phyloP scores from a whole-genome alignment of 139 green algal genomes.

The Chlorella sp. region DNA sequence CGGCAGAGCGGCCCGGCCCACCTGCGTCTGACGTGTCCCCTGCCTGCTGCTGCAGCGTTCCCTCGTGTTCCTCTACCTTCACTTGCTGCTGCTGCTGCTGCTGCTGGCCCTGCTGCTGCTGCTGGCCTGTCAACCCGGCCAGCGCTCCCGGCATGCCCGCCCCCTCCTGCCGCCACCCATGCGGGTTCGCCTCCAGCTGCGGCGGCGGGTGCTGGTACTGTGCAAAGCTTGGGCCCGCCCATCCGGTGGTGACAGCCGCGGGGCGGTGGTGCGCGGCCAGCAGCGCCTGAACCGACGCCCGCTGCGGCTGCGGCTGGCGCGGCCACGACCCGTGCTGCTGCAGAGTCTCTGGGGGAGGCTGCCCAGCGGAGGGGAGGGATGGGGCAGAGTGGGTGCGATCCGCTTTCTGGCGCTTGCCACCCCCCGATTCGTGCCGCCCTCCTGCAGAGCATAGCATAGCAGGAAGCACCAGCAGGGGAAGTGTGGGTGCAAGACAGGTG shows the following conservation, averaged over 20 bases:
- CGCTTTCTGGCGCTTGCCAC: constrained; percentile 15
- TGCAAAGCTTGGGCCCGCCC: not conserved
- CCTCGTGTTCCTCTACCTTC: not conserved
- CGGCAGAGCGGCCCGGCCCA: not conserved
- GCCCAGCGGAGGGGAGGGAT: no score
- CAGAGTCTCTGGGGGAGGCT: not conserved
- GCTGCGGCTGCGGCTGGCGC: not conserved
- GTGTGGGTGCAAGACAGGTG: not conserved
- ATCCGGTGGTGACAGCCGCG: not conserved
- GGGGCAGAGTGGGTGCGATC: not conserved
- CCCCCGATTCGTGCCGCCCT: no score
- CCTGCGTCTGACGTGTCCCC: not conserved
- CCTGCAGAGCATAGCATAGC: no score
- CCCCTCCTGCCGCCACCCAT: not conserved
- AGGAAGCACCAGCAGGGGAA: not conserved
- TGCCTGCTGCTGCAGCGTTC: not conserved
- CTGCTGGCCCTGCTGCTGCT: not conserved
- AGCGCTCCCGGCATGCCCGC: not conserved
- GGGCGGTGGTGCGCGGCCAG: not conserved
- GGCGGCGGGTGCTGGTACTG: not conserved
- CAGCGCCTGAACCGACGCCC: not conserved
- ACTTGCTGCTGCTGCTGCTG: not conserved
- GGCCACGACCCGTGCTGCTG: not conserved
- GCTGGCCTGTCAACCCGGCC: not conserved
- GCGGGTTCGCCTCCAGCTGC: not conserved